Evolutionary conservation across 257 asterid species (phyloP).

Genomic region (Penstemon davidsonii): DNA sequence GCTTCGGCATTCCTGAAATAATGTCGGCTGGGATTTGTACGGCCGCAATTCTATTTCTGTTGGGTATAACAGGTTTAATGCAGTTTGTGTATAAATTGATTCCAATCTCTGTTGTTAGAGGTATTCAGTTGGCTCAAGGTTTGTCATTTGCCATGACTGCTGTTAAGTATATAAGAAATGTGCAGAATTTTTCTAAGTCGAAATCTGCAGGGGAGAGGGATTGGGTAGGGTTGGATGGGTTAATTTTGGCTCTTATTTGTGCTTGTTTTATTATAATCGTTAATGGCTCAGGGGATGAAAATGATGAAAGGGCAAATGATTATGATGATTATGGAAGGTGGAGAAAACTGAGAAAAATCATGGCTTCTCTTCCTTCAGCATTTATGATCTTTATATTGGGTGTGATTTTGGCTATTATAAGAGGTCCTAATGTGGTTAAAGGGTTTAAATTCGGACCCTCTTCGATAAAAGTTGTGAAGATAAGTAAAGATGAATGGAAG

Average conservation of each 20-base stretch:
- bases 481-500: conserved; percentile 66
- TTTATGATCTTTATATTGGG: conserved; percentile 58
- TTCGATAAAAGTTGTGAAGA: conserved; percentile 36
- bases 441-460: conserved; percentile 72
- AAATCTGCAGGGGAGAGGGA: conserved; percentile 53
- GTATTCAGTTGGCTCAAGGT: conserved; percentile 86
- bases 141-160: conserved; percentile 71
- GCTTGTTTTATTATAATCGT: conserved; percentile 59
- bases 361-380: conserved; percentile 66
- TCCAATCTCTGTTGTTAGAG: conserved; percentile 72
- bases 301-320: conserved; percentile 26
- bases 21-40: conserved; percentile 89
- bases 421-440: conserved; percentile 61
- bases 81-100: conserved; percentile 54
- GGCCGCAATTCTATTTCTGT: conserved; percentile 46
- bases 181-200: conserved; percentile 55
- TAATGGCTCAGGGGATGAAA: conserved; percentile 56
- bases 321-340: conserved; percentile 18
- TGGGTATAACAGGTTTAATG: conserved; percentile 71
- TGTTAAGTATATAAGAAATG: conserved; percentile 57
- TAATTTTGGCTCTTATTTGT: conserved; percentile 57
- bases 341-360: conserved; percentile 28
- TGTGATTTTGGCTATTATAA: conserved; percentile 49
- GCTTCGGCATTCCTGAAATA: conserved; percentile 65
- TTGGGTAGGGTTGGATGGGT: conserved; percentile 77